phyloP scores from a whole-genome alignment of 805 yeast genomes.

The Yamadazyma olivae region DNA sequence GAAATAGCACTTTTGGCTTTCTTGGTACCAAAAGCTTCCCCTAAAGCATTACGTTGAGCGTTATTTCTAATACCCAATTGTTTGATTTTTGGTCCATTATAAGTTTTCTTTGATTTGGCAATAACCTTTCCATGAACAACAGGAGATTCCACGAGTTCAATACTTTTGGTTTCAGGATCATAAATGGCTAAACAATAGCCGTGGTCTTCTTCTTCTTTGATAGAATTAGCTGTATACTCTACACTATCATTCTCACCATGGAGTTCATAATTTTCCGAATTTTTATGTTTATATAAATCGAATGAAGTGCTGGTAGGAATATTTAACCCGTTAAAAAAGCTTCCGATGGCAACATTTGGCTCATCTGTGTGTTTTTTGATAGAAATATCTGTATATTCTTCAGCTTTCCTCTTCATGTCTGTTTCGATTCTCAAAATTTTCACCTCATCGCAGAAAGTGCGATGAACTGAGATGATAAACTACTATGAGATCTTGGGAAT shows the following conservation, averaged over 20 bases:
- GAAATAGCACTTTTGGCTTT: conserved; percentile 89
- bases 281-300: conserved; percentile 55
- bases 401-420: conserved; percentile 12
- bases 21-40: conserved; percentile 96
- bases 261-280: conserved; percentile 40
- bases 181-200: conserved; percentile 74
- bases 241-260: conserved; percentile 79
- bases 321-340: conserved; percentile 76
- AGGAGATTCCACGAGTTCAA: conserved; percentile 64
- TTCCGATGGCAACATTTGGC: conserved; percentile 55
- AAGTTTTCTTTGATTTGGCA: conserved; percentile 55
- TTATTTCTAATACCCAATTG: conserved; percentile 49
- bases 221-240: conserved; percentile 63
- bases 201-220: conserved; percentile 26
- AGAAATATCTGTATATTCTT: conserved; percentile 35
- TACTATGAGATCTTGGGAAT: conserved; percentile 59
- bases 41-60: conserved; percentile 76
- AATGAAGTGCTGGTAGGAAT: conserved; percentile 59
- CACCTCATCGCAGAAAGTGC: conserved; percentile 9
- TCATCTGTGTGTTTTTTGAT: conserved; percentile 39
- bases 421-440: conserved; percentile 1
- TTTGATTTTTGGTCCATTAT: conserved; percentile 62
- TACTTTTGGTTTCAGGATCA: conserved; percentile 60
- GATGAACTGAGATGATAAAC: conserved; percentile 1
- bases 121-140: conserved; percentile 60